Evolutionary conservation across 805 yeast genomes (phyloP).

Genomic region (Saccharomycopsis sp.): DNA sequence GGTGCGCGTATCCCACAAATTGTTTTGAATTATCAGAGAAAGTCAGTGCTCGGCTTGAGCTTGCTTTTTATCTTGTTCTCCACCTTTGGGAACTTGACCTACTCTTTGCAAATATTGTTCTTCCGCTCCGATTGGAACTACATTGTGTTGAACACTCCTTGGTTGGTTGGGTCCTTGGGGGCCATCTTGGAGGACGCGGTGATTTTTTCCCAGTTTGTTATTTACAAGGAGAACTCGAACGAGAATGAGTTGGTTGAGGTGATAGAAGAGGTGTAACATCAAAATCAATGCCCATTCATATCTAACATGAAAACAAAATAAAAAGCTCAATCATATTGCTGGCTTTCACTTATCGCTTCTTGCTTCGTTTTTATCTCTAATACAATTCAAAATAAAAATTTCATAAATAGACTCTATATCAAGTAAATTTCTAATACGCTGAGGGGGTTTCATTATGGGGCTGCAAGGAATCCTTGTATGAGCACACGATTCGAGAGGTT

Average conservation of each 20-base stretch:
- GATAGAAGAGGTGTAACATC: slow-evolving; percentile 5
- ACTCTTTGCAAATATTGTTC: slow-evolving; percentile 62
- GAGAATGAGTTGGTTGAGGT: slow-evolving; percentile 19
- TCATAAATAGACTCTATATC: too few species aligned
- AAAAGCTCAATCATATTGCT: too few species aligned
- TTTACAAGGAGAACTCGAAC: slow-evolving; percentile 36
- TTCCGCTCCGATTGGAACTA: slow-evolving; percentile 56
- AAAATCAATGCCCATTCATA: neutral
- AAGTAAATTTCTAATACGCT: too few species aligned
- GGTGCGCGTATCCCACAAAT: slow-evolving; percentile 84
- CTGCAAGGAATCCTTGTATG: neutral
- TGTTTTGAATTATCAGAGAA: slow-evolving; percentile 63
- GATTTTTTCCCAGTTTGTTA: slow-evolving; percentile 59
- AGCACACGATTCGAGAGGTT: neutral
- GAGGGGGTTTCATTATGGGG: neutral
- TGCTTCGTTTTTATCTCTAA: too few species aligned
- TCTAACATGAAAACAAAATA: neutral
- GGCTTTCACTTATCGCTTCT: too few species aligned
- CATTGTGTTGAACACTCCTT: slow-evolving; percentile 53
- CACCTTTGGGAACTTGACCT: slow-evolving; percentile 65
- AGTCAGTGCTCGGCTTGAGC: slow-evolving; percentile 80
- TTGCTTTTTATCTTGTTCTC: slow-evolving; percentile 70
- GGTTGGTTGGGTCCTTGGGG: slow-evolving; percentile 74
- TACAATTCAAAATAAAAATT: too few species aligned
- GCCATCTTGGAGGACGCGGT: slow-evolving; percentile 62